Base-by-base conservation (phyloP, 2,329 filamentous ascomycete species). In the Colletotrichum paranaense region DNA sequence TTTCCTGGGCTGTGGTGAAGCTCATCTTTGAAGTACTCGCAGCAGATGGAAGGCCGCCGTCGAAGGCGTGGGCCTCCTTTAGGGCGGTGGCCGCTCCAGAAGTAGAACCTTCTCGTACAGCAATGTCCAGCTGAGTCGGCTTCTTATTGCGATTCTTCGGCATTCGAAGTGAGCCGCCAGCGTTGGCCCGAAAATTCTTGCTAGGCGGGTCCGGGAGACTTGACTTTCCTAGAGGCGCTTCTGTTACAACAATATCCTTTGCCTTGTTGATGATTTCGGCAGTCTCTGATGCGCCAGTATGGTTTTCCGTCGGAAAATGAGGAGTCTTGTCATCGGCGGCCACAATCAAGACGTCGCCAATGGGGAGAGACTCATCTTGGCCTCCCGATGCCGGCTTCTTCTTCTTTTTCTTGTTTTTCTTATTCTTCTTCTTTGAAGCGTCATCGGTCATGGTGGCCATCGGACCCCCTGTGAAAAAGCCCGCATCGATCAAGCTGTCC, bases 131-230 rank as follows among this genome's bases (percentile, higher is more conserved):
- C 14, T 26, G 55, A 9, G 30, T 9, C 7, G 42, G 64, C 68
- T 74, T 76, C 16, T 75, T 73, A 38, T 76, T 79, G 30, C 81
- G 79, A 60, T 78, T 78, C 73, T 82, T 82, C 3, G 74, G 72
- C 28, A 82, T 69, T 11, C 78, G 78, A 35, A 84, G 76, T 4
- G 83, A 84, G 26, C 81, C 81, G n/a, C 81, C 81, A 12, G 77
- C 78, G 30, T 77, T 74, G 52, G 76, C 72, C 35, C 80, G 77
- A 24, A 79, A 83, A 19, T 72, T 74, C 14, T 74, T 76, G 11
- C 66, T 75, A 5, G 67, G 71, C 22, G 65, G 42, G 6, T 67
- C 19, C 5, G 24, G 12, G 6, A 49, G 5, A 14, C 56, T 57
- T 19, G 64, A 59, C 22, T 67, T 56, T 19, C 55, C 57, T 6